Evolutionary conservation across 176 grass and related monocot genomes (phyloP).

Genomic region (Alopecurus myosuroides): DNA sequence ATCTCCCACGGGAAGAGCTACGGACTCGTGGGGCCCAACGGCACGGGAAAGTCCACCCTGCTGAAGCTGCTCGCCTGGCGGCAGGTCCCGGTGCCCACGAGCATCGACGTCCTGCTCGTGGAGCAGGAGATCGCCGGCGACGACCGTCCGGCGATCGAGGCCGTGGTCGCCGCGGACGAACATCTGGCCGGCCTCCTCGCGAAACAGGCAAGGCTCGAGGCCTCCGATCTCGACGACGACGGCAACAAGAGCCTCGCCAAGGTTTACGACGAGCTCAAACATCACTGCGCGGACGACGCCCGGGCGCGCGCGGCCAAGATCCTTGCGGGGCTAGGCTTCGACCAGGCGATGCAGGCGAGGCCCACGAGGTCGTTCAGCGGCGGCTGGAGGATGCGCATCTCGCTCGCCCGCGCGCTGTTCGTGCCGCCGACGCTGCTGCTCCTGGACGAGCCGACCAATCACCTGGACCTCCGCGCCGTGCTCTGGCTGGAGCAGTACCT

Average conservation of each 20-base stretch:
- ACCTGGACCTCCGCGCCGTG: conserved; percentile 62
- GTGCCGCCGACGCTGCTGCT: conserved; percentile 54
- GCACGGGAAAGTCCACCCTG: conserved; percentile 58
- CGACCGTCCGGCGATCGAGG: conserved; percentile 44
- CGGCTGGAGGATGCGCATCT: conserved; percentile 9
- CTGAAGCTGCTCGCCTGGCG: conserved; percentile 60
- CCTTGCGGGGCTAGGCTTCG: conserved; percentile 53
- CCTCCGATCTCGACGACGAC: neutral
- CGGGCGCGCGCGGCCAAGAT: conserved; percentile 53
- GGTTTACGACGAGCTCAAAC: conserved; percentile 47
- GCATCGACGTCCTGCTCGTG: conserved; percentile 60
- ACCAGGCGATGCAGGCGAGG: neutral
- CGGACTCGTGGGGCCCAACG: conserved; percentile 58
- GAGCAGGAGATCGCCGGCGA: conserved; percentile 63
- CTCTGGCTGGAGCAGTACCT: conserved; percentile 67
- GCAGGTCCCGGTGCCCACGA: conserved; percentile 48
- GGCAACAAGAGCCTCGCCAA: conserved; percentile 5
- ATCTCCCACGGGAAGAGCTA: conserved; percentile 50
- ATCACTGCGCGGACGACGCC: conserved; percentile 35
- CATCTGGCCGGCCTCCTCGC: neutral
- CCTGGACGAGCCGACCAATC: conserved; percentile 66
- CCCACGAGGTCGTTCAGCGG: neutral
- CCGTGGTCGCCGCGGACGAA: conserved; percentile 19
- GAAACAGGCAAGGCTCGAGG: neutral
- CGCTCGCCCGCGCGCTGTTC: conserved; percentile 53